Conservation (phyloP, 768 basidiomycete genomes). For the Wakefieldia striispora region DNA sequence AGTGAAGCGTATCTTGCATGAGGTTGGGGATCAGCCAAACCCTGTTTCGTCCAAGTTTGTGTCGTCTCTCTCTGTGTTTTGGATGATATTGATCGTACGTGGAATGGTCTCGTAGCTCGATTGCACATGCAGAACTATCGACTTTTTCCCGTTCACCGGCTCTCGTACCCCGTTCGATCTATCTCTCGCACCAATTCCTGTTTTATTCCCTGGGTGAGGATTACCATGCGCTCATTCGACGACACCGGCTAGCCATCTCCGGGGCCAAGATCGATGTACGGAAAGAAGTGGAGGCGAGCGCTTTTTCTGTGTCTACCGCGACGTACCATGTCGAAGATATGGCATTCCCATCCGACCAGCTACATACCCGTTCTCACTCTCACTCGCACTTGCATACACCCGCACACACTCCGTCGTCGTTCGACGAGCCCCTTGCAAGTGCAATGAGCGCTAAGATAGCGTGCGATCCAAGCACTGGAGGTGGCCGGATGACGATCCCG, state of each 20-base stretch:
- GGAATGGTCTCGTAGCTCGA: conserved; percentile 43
- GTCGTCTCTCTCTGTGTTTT: background rate
- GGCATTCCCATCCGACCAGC: conserved; percentile 5
- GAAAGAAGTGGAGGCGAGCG: conserved; percentile 65
- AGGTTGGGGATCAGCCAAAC: conserved; percentile 7
- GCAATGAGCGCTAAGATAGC: conserved; percentile 68
- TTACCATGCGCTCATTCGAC: conserved; percentile 74
- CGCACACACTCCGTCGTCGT: conserved; percentile 41
- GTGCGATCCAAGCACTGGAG: conserved; percentile 36
- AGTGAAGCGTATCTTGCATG: conserved; percentile 36
- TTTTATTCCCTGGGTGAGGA: conserved; percentile 76
- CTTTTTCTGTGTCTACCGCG: conserved; percentile 35
- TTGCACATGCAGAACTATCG: conserved; percentile 81
- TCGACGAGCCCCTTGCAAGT: conserved; percentile 76
- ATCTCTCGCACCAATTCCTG: conserved; percentile 81
- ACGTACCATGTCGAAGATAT: conserved; percentile 26
- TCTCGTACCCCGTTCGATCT: conserved; percentile 72
- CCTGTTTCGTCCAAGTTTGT: conserved; percentile 15
- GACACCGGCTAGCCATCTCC: conserved; percentile 56
- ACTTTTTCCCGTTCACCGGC: conserved; percentile 58
- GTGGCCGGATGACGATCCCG: conserved; percentile 50
- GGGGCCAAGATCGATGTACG: conserved; percentile 68
- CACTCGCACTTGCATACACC: conserved; percentile 36
- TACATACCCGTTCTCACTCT: conserved; percentile 6
- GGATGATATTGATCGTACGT: background rate